A percentile compares a stretch with the other conserved stretches of the same genome.
Conservation (phyloP, 371 early-diverging fungal species). For the Haplosporangium sp. region DNA sequence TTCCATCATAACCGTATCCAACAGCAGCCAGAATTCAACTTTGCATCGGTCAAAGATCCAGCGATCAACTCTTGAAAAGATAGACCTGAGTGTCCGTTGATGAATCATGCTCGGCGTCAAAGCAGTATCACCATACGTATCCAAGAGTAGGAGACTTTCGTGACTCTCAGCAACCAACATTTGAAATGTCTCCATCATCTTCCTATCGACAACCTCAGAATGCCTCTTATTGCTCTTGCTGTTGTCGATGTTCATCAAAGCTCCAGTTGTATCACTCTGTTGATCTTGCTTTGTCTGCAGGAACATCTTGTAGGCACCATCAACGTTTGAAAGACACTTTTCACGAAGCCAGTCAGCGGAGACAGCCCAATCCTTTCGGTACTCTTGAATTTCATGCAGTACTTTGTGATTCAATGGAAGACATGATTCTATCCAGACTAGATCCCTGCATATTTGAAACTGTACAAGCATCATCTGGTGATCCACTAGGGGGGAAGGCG, state of each 20-base stretch:
- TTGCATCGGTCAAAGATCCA: slow-evolving; percentile 74
- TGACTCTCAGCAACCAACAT: slow-evolving; percentile 52
- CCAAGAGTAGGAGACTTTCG: slow-evolving; percentile 38
- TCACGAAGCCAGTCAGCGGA: slow-evolving; percentile 53
- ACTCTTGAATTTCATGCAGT: slow-evolving; percentile 53
- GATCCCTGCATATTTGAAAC: slow-evolving; percentile 47
- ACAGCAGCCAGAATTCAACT: slow-evolving; percentile 67
- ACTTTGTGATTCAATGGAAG: slow-evolving; percentile 51
- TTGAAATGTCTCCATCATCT: slow-evolving; percentile 56
- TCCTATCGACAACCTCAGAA: slow-evolving; percentile 41
- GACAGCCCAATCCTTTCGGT: slow-evolving; percentile 52
- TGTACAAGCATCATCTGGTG: slow-evolving; percentile 41
- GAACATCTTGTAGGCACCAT: slow-evolving; percentile 52
- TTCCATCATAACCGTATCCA: slow-evolving; percentile 66
- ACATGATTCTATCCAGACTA: slow-evolving; percentile 53
- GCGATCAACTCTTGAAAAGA: slow-evolving; percentile 66
- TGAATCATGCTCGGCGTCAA: slow-evolving; percentile 39
- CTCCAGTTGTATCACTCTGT: slow-evolving; percentile 7
- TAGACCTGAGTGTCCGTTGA: slow-evolving; percentile 58
- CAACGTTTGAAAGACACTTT: slow-evolving; percentile 44
- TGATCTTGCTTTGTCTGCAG: slow-evolving; percentile 42
- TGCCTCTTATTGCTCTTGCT: slow-evolving; percentile 17
- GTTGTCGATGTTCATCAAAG: not conserved
- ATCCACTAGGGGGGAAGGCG: slow-evolving; percentile 10
- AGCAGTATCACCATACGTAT: slow-evolving; percentile 32